Conservation (phyloP, 2,329 filamentous ascomycete genomes). For the Bisporella sp. region DNA sequence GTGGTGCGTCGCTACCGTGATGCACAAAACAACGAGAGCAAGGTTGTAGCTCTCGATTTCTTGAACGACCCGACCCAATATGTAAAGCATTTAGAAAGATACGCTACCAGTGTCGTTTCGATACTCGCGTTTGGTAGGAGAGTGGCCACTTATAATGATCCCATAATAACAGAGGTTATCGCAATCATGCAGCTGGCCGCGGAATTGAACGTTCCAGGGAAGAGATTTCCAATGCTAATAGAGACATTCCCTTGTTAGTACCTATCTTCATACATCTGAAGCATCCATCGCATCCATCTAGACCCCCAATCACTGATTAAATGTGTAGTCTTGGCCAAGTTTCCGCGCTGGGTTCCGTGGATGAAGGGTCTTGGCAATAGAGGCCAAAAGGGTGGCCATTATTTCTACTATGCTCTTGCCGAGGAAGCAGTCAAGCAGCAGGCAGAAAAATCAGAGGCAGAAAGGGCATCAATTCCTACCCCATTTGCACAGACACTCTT, state of each 20-base stretch:
- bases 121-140: constrained; percentile 44
- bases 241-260: too few species aligned
- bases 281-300: constrained; percentile 24
- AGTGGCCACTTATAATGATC: constrained; percentile 27
- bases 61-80: constrained; percentile 33
- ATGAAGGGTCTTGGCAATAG: constrained; percentile 13
- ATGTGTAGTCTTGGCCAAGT: constrained; percentile 18
- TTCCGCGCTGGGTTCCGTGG: constrained; percentile 23
- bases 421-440: constrained; percentile 19
- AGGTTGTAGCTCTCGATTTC: constrained; percentile 36
- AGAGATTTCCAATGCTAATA: too few species aligned
- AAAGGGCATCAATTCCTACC: too few species aligned
- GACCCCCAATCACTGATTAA: constrained; percentile 29
- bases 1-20: constrained; percentile 38
- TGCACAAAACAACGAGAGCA: constrained; percentile 42
- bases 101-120: constrained; percentile 42
- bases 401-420: constrained; percentile 12
- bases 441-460: too few species aligned
- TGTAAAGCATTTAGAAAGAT: constrained; percentile 40
- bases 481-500: too few species aligned
- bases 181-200: constrained; percentile 41
- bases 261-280: too few species aligned
- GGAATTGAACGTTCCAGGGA: constrained; percentile 36
- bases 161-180: constrained; percentile 38
- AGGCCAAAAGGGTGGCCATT: constrained; percentile 16